phyloP scores from a whole-genome alignment of 805 yeast species.

The Phaffomyces thermotolerans region DNA sequence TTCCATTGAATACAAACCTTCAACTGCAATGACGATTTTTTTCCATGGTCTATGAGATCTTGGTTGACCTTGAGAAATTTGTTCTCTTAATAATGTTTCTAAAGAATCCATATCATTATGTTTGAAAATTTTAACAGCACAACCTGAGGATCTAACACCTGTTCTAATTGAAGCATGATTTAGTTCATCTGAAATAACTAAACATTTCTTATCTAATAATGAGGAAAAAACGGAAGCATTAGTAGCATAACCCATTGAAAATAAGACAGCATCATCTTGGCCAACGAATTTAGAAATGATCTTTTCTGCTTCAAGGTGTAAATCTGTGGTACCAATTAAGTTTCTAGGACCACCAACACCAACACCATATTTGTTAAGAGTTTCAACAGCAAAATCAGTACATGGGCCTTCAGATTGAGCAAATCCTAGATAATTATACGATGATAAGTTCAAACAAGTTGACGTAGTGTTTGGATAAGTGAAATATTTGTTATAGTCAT shows the following conservation, averaged over 20 bases:
- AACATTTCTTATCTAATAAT: conserved; percentile 76
- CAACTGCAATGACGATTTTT: conserved; percentile 79
- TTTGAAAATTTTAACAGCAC: conserved; percentile 83
- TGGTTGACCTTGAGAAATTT: conserved; percentile 52
- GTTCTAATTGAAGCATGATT: conserved; percentile 95
- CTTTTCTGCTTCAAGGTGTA: conserved; percentile 68
- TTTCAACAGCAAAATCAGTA: conserved; percentile 65
- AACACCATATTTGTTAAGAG: conserved; percentile 65
- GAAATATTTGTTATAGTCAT: conserved; percentile 56
- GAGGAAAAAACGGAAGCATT: conserved; percentile 84
- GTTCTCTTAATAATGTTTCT: conserved; percentile 60
- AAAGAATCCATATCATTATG: conserved; percentile 87
- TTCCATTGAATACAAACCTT: conserved; percentile 73
- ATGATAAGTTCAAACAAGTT: conserved; percentile 77
- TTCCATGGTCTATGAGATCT: conserved; percentile 95
- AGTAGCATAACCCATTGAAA: conserved; percentile 95
- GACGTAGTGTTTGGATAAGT: conserved; percentile 69
- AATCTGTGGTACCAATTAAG: conserved; percentile 65
- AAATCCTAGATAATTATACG: conserved; percentile 93
- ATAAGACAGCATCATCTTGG: conserved; percentile 77
- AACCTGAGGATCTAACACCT: conserved; percentile 90
- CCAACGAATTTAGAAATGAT: conserved; percentile 83
- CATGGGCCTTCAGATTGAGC: conserved; percentile 93
- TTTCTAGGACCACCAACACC: conserved; percentile 74
- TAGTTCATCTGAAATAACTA: conserved; percentile 88